Conservation (phyloP, 2,329 filamentous ascomycete species). For the Aspergillus ibericus region DNA sequence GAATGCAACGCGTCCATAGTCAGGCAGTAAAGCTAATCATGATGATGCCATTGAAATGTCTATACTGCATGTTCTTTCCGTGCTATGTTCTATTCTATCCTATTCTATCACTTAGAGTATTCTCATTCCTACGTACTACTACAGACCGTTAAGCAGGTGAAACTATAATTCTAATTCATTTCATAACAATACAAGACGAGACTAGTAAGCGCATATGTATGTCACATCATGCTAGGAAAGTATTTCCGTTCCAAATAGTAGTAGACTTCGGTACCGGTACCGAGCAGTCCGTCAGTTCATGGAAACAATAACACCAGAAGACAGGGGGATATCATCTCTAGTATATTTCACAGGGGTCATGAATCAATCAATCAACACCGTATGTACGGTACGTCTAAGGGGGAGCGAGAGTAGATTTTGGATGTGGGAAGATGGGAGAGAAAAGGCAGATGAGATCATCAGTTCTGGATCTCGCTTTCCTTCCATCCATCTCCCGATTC, state of each 20-base stretch:
- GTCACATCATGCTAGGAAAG: too few relatives aligned
- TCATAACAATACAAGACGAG: not conserved
- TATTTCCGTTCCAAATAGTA: too few relatives aligned
- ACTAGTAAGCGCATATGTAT: not conserved
- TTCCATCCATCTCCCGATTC: conserved; percentile 61
- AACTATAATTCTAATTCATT: not conserved
- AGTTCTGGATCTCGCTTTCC: conserved; percentile 68
- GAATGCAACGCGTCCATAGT: conserved; percentile 15
- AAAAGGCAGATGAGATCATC: not conserved
- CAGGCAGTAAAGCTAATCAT: conserved; percentile 19
- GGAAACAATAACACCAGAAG: not conserved
- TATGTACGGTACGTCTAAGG: not conserved
- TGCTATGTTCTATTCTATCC: conserved; percentile 10
- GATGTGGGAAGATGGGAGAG: not conserved
- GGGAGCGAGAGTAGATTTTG: not conserved
- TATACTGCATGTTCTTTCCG: conserved; percentile 3
- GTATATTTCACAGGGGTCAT: conserved; percentile 1
- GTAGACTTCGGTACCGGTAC: not conserved
- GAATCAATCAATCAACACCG: not conserved
- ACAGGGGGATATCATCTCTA: conserved; percentile 14
- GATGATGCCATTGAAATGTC: conserved; percentile 14
- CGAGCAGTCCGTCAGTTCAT: not conserved
- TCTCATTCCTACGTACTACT: not conserved
- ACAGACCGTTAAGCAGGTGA: not conserved
- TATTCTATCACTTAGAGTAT: not conserved